These are phyloP conservation scores for Ceratonia siliqua DNA, from an alignment of 306 rosid genomes.

Conservation along the genomic window DNA sequence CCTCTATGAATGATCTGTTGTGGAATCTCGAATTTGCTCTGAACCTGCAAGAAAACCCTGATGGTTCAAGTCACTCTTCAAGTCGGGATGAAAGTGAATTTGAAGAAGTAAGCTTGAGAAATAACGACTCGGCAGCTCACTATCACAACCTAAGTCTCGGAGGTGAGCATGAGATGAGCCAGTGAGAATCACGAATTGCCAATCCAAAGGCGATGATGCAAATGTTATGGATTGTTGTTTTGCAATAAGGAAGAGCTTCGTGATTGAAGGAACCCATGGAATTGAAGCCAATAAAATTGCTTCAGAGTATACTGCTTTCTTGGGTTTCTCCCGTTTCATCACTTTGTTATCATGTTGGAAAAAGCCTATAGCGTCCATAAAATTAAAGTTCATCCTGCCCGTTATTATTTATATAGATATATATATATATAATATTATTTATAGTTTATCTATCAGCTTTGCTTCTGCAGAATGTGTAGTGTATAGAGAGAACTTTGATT, in stretches of 20 bases:
- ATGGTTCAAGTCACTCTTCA: conserved; percentile 8
- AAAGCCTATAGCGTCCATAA: no score
- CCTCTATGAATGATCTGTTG: conserved; percentile 57
- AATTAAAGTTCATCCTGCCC: background rate
- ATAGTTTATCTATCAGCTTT: no score
- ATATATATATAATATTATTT: no score
- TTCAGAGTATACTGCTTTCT: conserved; percentile 8
- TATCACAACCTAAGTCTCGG: conserved; percentile 30
- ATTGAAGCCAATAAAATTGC: background rate
- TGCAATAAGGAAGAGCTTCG: background rate
- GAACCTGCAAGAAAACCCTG: conserved; percentile 35
- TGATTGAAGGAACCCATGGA: conserved; percentile 10
- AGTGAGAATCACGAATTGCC: conserved; percentile 37
- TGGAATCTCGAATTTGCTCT: conserved; percentile 67
- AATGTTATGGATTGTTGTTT: background rate
- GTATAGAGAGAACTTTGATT: no score
- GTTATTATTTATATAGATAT: no score
- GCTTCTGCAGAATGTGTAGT: no score
- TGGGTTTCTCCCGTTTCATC: background rate
- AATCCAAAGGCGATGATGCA: conserved; percentile 37
- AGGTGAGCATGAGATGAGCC: conserved; percentile 24
- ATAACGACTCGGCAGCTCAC: conserved; percentile 28
- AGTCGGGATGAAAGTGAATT: background rate
- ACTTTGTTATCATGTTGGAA: background rate
- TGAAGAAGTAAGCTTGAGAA: conserved; percentile 32